Evolutionary conservation across 2,329 filamentous ascomycete species (phyloP), one percentile per base, ranked within the genome.

Genomic region (Apiospora saccharicola): DNA sequence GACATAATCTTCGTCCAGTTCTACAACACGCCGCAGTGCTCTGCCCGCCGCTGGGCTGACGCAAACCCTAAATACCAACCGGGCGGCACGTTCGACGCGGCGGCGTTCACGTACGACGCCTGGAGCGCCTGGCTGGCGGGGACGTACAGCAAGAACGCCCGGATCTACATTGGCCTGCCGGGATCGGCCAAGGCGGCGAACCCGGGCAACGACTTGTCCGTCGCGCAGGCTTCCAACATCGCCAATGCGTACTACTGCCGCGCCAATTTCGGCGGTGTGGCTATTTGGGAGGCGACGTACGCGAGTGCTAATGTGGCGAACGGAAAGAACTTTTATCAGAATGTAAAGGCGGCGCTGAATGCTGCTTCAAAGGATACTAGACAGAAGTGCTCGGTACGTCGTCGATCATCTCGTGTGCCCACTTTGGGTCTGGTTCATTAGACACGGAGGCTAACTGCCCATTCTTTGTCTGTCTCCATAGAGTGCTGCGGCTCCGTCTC

Each of bases 1-100:
- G 83, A 85, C 46, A 80, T 83, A 34, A 77, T 85, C 30, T 87
- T 87, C 78, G 77, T 87, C 71, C 86, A 87, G 79, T 88, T 86
- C 78, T 87, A 86, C 81, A 86, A 87, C 80, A 87, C 86, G 73
- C 75, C 76, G 6, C 75, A 72, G 22, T 87, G 85, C 77, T 76
- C 76, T 19, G 57, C 30, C 34, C 75, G 75, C 14, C 69, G 73
- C 16, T 80, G 79, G 78, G 77, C 74, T 64, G 77, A 80, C 49
- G 77, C 78, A 30, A 80, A 83, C 73, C 47, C 76, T 4, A 75
- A 75, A 68, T 81, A 81, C 73, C 72, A 74, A 16, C 70, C 78
- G 12, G 80, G 78, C 13, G 71, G 72, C 22, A 2, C 70, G 6
- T 73, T 75, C 68, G 74, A 73, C 57, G 69, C 73, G 5, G 77